Percentiles rank a stretch among this genome's conserved stretches.
phyloP scores from a whole-genome alignment of 768 basidiomycete genomes.

The Boletus huronensis region DNA sequence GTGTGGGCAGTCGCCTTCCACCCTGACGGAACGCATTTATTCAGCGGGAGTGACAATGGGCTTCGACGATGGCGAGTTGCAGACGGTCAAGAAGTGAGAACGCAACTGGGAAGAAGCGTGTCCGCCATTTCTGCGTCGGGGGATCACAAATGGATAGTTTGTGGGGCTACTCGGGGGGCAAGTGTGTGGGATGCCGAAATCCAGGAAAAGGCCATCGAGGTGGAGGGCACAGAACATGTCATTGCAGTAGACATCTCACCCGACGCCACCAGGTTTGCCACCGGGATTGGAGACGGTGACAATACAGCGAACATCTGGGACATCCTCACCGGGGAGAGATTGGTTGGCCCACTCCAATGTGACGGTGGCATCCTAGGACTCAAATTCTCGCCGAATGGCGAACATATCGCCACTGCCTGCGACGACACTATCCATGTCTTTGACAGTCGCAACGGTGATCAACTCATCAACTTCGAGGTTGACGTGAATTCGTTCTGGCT shows the following conservation, averaged over 20 bases:
- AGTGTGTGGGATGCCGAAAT: neutral
- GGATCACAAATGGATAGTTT: neutral
- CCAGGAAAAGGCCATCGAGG: neutral
- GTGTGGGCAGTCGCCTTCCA: neutral
- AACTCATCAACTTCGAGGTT: neutral
- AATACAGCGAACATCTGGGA: neutral
- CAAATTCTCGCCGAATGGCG: neutral
- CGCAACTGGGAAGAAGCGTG: too few species aligned
- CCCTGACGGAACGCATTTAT: neutral
- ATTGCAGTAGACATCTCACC: neutral
- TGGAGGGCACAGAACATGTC: neutral
- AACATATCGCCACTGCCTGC: neutral
- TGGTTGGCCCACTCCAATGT: neutral
- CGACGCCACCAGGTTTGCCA: neutral
- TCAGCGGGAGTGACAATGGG: rapidly evolving
- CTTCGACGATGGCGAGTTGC: neutral
- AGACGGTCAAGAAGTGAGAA: neutral
- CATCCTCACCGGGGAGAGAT: too few species aligned
- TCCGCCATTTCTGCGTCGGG: neutral
- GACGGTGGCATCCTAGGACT: neutral
- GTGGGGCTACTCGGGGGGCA: neutral
- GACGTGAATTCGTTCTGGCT: neutral
- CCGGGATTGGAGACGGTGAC: neutral
- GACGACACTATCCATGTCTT: neutral
- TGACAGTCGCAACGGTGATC: too few species aligned